Percentiles rank a stretch among this genome's conserved stretches.
Evolutionary conservation across 768 basidiomycete species (phyloP).

Genomic region (Inosperma sp.): DNA sequence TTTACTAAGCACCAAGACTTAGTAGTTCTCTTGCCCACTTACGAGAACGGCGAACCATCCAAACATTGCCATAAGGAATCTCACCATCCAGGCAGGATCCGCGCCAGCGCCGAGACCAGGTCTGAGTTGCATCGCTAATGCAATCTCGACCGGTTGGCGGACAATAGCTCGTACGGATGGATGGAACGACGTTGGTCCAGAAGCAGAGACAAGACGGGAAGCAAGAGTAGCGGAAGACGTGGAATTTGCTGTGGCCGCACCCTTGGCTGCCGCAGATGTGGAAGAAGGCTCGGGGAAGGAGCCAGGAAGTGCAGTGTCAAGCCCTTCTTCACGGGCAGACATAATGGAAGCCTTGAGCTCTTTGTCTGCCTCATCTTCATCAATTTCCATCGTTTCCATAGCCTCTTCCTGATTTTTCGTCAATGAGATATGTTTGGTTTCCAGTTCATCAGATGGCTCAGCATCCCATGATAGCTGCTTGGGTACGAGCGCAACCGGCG

Average conservation of each 20-base stretch:
- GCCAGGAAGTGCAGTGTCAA: slow-evolving; percentile 25
- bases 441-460: not conserved
- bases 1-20: not conserved
- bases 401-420: not conserved
- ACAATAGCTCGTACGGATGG: slow-evolving; percentile 21
- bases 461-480: not conserved
- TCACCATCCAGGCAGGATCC: slow-evolving; percentile 74
- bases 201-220: slow-evolving; percentile 5
- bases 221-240: slow-evolving; percentile 4
- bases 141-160: slow-evolving; percentile 55
- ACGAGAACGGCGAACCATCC: slow-evolving; percentile 69
- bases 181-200: slow-evolving; percentile 10
- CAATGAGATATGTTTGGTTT: not conserved
- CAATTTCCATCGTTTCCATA: not conserved
- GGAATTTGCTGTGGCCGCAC: slow-evolving; percentile 13
- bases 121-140: slow-evolving; percentile 73
- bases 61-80: slow-evolving; percentile 75
- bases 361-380: not conserved
- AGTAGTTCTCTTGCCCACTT: slow-evolving; percentile 32
- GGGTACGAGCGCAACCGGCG: not conserved
- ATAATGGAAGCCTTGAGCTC: not conserved
- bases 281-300: slow-evolving; percentile 23
- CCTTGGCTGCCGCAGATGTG: slow-evolving; percentile 1
- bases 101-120: slow-evolving; percentile 67
- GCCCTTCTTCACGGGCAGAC: slow-evolving; percentile 5